Evolutionary conservation across 2,329 filamentous ascomycete species (phyloP), one percentile per base, ranked within the genome.

Genomic region (Aspergillus transmontanensis): DNA sequence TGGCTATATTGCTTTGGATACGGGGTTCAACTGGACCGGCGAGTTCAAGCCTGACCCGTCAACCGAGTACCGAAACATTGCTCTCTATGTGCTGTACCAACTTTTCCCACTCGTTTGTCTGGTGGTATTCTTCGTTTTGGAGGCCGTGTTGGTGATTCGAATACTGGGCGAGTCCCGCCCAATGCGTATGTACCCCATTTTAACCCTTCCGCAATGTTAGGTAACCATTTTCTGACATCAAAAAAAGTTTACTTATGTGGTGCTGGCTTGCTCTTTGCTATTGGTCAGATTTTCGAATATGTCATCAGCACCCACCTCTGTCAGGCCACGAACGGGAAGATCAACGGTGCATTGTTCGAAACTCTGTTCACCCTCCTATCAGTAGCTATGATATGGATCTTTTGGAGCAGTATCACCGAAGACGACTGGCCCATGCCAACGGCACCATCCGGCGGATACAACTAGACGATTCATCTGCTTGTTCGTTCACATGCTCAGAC

Each of bases 381-480:
- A 0, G 93, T 99, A 5, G 84, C 92, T 21, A 88, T 88, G 80
- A 81, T 97, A 68, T 99, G 95, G 94, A 79, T 92, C 62, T 99
- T 99, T 84, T 99, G 95, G 95, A 96, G 93, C 54, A 97, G 93
- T 81, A 99, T 99, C 72, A 99, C 95, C 19, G 95, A 99, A 80
- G 95, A 99, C 73, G 94, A 97, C 82, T 99, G 95, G 95, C 93
- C 94, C 2, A 83, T 86, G 77, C 82, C 84, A 21, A 64, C 72
- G 51, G 21, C 58, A 55, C 46, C 39, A 41, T 3, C 66, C 48
- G 62, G 67, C 12, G 75, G 70, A 54, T 79, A 78, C 69, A 76
- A 71, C 61, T 68, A 39, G 34, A 23, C 12, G n/a, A 21, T 54
- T 16, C 32, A n/a, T 19, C 32, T 39, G 4, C 32, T 34, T 26